phyloP scores from a whole-genome alignment of 768 basidiomycete genomes.

The Lentinus tigrinus region DNA sequence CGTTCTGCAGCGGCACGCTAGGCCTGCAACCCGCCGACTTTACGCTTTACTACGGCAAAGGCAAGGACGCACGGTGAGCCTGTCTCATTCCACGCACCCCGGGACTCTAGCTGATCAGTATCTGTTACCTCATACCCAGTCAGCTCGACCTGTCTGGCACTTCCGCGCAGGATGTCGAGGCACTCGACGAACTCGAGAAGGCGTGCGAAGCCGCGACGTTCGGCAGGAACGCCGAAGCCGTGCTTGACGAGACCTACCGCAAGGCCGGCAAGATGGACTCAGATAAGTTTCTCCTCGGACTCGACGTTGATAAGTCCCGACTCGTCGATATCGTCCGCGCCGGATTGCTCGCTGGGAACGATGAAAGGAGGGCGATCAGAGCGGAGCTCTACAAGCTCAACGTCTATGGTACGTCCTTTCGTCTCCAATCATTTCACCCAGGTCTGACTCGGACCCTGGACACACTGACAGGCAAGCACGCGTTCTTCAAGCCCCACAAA shows the following conservation, averaged over 20 bases:
- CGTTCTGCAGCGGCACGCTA: background rate
- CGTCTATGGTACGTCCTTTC: conserved; percentile 23
- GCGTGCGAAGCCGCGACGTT: conserved; percentile 31
- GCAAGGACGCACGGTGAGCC: background rate
- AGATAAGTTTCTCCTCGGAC: background rate
- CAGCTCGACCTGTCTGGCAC: conserved; percentile 3
- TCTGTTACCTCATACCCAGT: too few relatives aligned
- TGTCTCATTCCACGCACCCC: too few relatives aligned
- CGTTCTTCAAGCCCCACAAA: conserved; percentile 30
- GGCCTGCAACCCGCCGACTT: background rate
- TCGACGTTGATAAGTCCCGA: background rate
- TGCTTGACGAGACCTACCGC: conserved; percentile 31
- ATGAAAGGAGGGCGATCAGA: too few relatives aligned
- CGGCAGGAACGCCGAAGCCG: conserved; percentile 24
- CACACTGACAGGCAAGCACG: conserved; percentile 16
- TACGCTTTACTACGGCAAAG: background rate
- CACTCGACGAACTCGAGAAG: conserved; percentile 7
- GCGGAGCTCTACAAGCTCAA: conserved; percentile 29
- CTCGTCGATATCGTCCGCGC: background rate
- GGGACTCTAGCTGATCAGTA: too few relatives aligned
- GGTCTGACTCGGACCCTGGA: background rate
- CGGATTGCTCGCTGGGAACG: too few relatives aligned
- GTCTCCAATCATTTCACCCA: too few relatives aligned
- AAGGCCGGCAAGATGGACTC: conserved; percentile 31
- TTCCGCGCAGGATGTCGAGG: background rate